Percentiles rank a stretch among this genome's conserved stretches.
Conservation (phyloP, 2,329 filamentous ascomycete genomes). For the Sphaceloma murrayae region DNA sequence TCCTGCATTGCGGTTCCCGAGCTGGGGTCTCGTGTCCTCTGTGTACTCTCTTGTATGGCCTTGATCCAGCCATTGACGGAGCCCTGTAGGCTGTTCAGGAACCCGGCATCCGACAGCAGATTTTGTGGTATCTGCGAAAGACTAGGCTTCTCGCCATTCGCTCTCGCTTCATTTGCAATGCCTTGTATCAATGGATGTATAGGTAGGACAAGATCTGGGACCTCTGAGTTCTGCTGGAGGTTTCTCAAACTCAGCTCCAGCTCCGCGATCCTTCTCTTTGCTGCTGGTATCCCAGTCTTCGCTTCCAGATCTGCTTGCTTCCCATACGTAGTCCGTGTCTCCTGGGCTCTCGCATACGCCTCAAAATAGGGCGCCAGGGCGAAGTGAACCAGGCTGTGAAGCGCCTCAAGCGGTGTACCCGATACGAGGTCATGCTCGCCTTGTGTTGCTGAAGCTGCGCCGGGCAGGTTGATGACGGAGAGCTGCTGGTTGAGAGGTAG, state of each 20-base stretch:
- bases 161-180: constrained; percentile 65
- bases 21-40: constrained; percentile 76
- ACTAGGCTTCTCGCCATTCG: constrained; percentile 57
- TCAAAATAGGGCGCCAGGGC: constrained; percentile 94
- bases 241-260: constrained; percentile 83
- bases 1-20: constrained; percentile 82
- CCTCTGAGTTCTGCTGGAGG: constrained; percentile 95
- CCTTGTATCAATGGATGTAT: constrained; percentile 82
- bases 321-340: constrained; percentile 49
- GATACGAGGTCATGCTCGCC: constrained; percentile 61
- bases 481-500: constrained; percentile 79
- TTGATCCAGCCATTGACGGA: constrained; percentile 98
- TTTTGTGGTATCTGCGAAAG: constrained; percentile 67
- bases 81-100: constrained; percentile 86
- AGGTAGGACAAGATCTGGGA: constrained; percentile 78
- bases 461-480: constrained; percentile 83
- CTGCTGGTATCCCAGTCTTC: constrained; percentile 91
- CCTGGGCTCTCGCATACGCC: constrained; percentile 79
- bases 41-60: constrained; percentile 92
- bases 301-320: constrained; percentile 76
- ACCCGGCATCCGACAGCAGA: constrained; percentile 78
- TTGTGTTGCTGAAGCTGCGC: constrained; percentile 26
- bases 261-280: constrained; percentile 94
- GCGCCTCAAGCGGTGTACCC: constrained; percentile 78
- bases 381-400: constrained; percentile 86